Evolutionary conservation across 176 grass and related monocot species (phyloP).

Genomic region (Bolboschoenus planiculmis): DNA sequence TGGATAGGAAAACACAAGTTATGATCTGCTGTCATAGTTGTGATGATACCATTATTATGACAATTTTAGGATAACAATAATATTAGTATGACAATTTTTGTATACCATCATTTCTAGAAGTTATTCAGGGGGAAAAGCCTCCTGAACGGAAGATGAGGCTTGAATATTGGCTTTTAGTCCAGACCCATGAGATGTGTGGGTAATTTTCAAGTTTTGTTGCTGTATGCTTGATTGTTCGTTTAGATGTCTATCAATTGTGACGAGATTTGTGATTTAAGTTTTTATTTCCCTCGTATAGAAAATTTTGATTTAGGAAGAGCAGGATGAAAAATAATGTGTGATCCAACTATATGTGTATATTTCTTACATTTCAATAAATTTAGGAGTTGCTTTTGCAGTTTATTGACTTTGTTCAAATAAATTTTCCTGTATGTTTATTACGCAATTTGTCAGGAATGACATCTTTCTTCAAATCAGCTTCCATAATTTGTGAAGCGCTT

Average conservation of each 20-base stretch:
- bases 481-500: too few species aligned
- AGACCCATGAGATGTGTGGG: not conserved
- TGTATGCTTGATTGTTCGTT: not conserved
- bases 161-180: not conserved
- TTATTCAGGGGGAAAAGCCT: not conserved
- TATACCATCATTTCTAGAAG: not conserved
- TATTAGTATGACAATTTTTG: not conserved
- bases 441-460: too few species aligned
- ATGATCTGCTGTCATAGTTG: not conserved
- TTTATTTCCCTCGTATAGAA: too few species aligned
- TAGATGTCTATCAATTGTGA: not conserved
- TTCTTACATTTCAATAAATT: too few species aligned
- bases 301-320: not conserved
- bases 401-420: too few species aligned
- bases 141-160: not conserved
- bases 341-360: not conserved
- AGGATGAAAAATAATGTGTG: not conserved
- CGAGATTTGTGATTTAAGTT: not conserved
- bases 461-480: too few species aligned
- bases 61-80: not conserved
- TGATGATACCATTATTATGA: not conserved
- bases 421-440: too few species aligned
- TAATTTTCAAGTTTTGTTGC: not conserved
- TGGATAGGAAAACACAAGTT: not conserved
- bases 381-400: too few species aligned